Evolutionary conservation across 2,329 filamentous ascomycete species (phyloP), one percentile per base, ranked within the genome.

Genomic region (Colletotrichum sp.): DNA sequence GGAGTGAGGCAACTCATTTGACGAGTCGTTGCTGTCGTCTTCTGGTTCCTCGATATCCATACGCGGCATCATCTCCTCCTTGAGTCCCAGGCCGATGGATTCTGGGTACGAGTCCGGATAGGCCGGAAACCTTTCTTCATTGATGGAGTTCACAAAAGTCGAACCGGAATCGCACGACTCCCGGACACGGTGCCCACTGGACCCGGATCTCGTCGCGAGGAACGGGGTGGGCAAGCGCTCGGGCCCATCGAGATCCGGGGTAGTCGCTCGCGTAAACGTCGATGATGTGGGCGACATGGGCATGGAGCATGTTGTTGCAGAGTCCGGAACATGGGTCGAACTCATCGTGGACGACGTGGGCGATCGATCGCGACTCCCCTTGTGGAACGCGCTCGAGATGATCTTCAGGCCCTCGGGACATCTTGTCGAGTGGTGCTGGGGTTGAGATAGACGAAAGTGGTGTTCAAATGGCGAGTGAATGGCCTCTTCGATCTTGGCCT

Each of bases 271-370:
- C 8, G 75, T 76, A 29, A 76, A 76, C 11, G 73, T 76, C 7
- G 75, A 76, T 15, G 63, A 72, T 24, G 75, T 76, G 33, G 75
- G 74, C 21, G 75, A 76, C 74, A 76, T 74, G 51, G 75, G 75
- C 74, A 76, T 76, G 18, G 83, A 85, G 51, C 79, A 82, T 0
- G 81, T 82, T 2, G 84, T 85, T 6, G 83, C 83, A 7, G 83
- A 84, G 70, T 85, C 84, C 1, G 82, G 82, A 4, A 84, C 71
- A 47, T 83, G 81, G 6, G 81, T 82, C 3, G 83, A 84, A 75
- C 82, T 84, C 75, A 83, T 81, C 1, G 73, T 75, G 36, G 83
- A 84, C 3, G 82, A 84, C 0, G 83, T 84, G 0, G 82, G 81
- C 2, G 83, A 84, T 15, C 83, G 80, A 27, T 76, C 74, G 29